Evolutionary conservation across 106 monocot species (phyloP).

Genomic region (Apostasia ramifera): DNA sequence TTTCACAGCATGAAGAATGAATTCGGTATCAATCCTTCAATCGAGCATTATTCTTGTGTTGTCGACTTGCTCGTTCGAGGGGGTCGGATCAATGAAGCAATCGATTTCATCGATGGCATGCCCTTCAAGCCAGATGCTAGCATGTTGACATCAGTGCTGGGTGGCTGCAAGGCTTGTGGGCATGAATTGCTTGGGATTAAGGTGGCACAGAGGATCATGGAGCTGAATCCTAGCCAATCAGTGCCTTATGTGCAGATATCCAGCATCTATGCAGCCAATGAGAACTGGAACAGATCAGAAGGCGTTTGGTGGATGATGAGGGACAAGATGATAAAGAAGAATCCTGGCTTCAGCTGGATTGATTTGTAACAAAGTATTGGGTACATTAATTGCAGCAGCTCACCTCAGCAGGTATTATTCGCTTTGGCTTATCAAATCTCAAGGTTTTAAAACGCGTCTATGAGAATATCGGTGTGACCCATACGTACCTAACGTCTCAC

Average conservation of each 20-base stretch:
- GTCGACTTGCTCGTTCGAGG: slow-evolving; percentile 61
- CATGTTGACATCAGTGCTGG: slow-evolving; percentile 57
- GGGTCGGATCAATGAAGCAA: slow-evolving; percentile 41
- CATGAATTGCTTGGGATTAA: slow-evolving; percentile 23
- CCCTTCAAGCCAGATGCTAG: slow-evolving; percentile 45
- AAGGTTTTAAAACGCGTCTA: too few relatives aligned
- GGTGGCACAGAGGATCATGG: slow-evolving; percentile 27
- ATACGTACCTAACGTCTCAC: too few relatives aligned
- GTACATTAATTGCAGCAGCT: too few relatives aligned
- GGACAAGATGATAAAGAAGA: slow-evolving; percentile 34
- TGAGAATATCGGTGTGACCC: too few relatives aligned
- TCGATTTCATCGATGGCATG: slow-evolving; percentile 48
- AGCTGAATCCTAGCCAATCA: slow-evolving; percentile 20
- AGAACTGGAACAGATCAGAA: slow-evolving; percentile 34
- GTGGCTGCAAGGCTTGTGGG: slow-evolving; percentile 53
- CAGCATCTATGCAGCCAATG: slow-evolving; percentile 35
- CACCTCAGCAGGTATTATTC: too few relatives aligned
- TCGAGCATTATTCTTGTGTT: slow-evolving; percentile 69
- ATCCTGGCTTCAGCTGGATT: slow-evolving; percentile 53
- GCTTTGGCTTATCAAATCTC: too few relatives aligned
- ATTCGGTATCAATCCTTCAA: slow-evolving; percentile 31
- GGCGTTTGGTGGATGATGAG: slow-evolving; percentile 29
- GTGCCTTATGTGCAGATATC: slow-evolving; percentile 40
- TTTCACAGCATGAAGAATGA: slow-evolving; percentile 48
- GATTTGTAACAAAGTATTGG: slow-evolving; percentile 3